Conservation (phyloP, 768 basidiomycete genomes). For the Trametes punicea region DNA sequence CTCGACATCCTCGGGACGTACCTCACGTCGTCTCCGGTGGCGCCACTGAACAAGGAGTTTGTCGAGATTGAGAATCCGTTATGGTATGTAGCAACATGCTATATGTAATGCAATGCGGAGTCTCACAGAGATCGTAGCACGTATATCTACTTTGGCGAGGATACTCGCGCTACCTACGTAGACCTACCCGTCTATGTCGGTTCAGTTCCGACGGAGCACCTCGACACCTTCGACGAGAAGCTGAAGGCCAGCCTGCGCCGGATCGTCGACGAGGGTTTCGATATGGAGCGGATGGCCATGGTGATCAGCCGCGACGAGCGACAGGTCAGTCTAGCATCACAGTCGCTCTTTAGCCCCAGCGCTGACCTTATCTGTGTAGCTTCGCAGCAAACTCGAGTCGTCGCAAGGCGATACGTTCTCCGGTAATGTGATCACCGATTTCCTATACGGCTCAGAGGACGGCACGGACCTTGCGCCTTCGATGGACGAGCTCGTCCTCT, state of each 20-base stretch:
- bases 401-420: constrained; percentile 80
- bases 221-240: constrained; percentile 68
- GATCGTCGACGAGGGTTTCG: constrained; percentile 72
- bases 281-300: constrained; percentile 88
- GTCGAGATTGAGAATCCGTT: constrained; percentile 88
- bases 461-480: constrained; percentile 72
- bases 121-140: constrained; percentile 46
- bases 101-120: background rate
- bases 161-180: constrained; percentile 65
- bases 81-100: constrained; percentile 54
- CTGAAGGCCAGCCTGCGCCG: constrained; percentile 66
- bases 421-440: constrained; percentile 72
- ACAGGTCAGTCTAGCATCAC: constrained; percentile 46
- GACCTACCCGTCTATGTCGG: constrained; percentile 77
- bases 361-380: constrained; percentile 37
- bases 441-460: constrained; percentile 80
- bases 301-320: constrained; percentile 85
- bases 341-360: background rate
- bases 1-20: constrained; percentile 85
- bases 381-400: constrained; percentile 82
- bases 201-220: constrained; percentile 77
- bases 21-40: constrained; percentile 78
- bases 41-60: constrained; percentile 86
- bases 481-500: constrained; percentile 79
- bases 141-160: constrained; percentile 82